Evolutionary conservation across 2,329 filamentous ascomycete species (phyloP).

Genomic region (Nemania diffusa): DNA sequence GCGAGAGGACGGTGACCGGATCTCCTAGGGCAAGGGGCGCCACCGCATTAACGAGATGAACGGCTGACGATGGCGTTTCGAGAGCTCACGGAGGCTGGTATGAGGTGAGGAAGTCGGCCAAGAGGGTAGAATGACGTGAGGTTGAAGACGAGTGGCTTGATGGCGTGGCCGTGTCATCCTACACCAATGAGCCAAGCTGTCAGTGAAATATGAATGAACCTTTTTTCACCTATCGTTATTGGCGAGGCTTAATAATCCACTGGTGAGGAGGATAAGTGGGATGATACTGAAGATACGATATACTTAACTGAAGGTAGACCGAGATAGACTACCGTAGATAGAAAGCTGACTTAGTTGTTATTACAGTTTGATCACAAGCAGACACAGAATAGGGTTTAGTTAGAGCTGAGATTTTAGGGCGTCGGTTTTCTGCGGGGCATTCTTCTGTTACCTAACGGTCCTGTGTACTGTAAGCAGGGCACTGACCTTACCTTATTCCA

Average conservation of each 20-base stretch:
- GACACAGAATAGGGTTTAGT: too few species aligned
- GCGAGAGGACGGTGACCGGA: neutral
- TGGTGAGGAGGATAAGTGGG: neutral
- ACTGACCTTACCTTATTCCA: neutral
- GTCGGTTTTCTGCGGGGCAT: neutral
- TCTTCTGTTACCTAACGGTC: neutral
- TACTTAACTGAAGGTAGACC: neutral
- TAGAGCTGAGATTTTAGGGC: neutral
- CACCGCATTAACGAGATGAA: constrained; percentile 12
- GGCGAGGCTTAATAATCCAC: neutral
- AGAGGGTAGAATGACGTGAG: neutral
- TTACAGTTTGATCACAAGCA: too few species aligned
- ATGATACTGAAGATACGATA: neutral
- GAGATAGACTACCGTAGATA: neutral
- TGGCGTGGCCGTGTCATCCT: constrained; percentile 14
- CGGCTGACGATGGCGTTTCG: neutral
- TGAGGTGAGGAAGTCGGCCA: neutral
- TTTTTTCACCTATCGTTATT: neutral
- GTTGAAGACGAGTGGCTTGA: neutral
- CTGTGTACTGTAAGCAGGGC: too few species aligned
- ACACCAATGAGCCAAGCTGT: neutral
- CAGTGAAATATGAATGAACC: neutral
- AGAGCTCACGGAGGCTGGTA: neutral
- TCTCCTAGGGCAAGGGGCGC: neutral
- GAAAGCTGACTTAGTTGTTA: too few species aligned